Percentiles rank a stretch among this genome's conserved stretches.
These are phyloP conservation scores for Scheffersomyces titani DNA, from an alignment of 1,139 yeast species.

Conservation along the genomic window DNA sequence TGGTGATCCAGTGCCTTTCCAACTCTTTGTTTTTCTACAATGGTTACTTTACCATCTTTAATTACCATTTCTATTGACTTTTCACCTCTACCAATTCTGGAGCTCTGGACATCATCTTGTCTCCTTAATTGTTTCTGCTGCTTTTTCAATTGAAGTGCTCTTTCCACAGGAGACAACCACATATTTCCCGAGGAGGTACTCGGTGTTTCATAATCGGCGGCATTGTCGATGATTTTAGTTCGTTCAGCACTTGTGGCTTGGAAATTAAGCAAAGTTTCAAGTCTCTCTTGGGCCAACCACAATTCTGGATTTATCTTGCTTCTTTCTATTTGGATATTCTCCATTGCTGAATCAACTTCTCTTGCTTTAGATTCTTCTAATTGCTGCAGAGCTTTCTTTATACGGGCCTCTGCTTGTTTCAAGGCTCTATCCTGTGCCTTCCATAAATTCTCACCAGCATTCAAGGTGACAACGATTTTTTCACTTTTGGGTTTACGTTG, in stretches of 20 bases:
- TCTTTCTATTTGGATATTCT: slow-evolving; percentile 38
- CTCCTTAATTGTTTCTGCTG: slow-evolving; percentile 75
- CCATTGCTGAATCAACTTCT: slow-evolving; percentile 36
- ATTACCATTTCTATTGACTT: slow-evolving; percentile 77
- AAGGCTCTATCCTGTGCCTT: slow-evolving; percentile 67
- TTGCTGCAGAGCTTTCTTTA: slow-evolving; percentile 23
- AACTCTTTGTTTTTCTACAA: slow-evolving; percentile 39
- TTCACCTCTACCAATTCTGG: slow-evolving; percentile 70
- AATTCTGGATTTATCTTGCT: slow-evolving; percentile 54
- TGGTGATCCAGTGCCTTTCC: slow-evolving; percentile 18
- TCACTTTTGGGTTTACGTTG: slow-evolving; percentile 24
- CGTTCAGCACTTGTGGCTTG: slow-evolving; percentile 89
- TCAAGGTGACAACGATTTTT: slow-evolving; percentile 47
- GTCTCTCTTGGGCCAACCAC: slow-evolving; percentile 65
- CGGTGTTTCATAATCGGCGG: slow-evolving; percentile 78
- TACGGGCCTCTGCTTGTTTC: slow-evolving; percentile 48
- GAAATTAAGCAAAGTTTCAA: slow-evolving; percentile 72
- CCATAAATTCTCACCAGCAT: slow-evolving; percentile 66
- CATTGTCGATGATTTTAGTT: slow-evolving; percentile 90
- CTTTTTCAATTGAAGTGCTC: slow-evolving; percentile 77
- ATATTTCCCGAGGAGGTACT: slow-evolving; percentile 51
- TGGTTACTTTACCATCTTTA: slow-evolving; percentile 74
- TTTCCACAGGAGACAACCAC: slow-evolving; percentile 90
- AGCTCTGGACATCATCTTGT: slow-evolving; percentile 58
- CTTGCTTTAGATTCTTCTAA: slow-evolving; percentile 32